These are phyloP conservation scores for Penicillium sp. DNA, from an alignment of 2,329 filamentous ascomycete genomes.

Conservation along the genomic window DNA sequence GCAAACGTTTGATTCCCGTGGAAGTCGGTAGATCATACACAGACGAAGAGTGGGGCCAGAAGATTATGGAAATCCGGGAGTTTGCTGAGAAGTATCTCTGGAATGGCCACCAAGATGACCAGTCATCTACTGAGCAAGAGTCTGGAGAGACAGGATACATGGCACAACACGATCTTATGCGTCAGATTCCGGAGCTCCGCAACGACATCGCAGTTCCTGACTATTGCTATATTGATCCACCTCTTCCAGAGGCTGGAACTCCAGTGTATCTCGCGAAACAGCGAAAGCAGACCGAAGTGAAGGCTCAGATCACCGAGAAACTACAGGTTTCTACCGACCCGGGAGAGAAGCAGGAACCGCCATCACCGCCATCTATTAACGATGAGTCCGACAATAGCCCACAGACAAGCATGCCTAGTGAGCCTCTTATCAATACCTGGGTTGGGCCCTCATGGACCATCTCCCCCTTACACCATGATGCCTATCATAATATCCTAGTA, in stretches of 20 bases:
- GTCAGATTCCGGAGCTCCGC: slow-evolving; percentile 74
- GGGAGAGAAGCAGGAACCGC: slow-evolving; percentile 29
- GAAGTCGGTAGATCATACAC: slow-evolving; percentile 87
- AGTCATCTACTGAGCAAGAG: neutral
- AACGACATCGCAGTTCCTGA: slow-evolving; percentile 79
- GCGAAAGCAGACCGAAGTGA: slow-evolving; percentile 30
- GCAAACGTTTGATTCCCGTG: slow-evolving; percentile 77
- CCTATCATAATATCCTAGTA: slow-evolving; percentile 86
- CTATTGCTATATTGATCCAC: slow-evolving; percentile 74
- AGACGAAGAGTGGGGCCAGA: slow-evolving; percentile 80
- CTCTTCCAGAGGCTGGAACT: slow-evolving; percentile 52
- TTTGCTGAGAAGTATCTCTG: slow-evolving; percentile 67
- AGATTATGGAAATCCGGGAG: slow-evolving; percentile 70
- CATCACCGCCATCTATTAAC: neutral
- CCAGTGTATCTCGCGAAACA: slow-evolving; percentile 40
- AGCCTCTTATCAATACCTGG: slow-evolving; percentile 84
- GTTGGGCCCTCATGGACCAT: slow-evolving; percentile 85
- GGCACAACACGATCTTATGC: slow-evolving; percentile 85
- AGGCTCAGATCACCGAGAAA: slow-evolving; percentile 1
- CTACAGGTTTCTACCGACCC: neutral
- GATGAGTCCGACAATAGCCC: neutral
- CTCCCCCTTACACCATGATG: slow-evolving; percentile 89
- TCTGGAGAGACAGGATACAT: slow-evolving; percentile 67
- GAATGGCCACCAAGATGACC: slow-evolving; percentile 14
- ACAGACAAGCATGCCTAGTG: slow-evolving; percentile 22